Base-by-base conservation (phyloP, 306 rosid species). In the Lithocarpus polystachyus region DNA sequence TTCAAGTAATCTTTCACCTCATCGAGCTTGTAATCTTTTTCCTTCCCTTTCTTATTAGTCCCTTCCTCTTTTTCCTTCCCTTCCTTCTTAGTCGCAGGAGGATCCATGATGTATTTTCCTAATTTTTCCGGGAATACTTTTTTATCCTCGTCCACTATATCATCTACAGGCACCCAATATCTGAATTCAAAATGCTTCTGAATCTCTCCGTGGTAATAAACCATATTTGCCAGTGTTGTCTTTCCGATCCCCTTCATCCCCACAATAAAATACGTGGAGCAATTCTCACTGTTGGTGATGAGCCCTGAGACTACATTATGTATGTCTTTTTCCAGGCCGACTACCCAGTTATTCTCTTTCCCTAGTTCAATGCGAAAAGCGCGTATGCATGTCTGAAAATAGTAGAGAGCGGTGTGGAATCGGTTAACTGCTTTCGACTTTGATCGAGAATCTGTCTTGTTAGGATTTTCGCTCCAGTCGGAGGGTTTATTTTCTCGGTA, bases 241-340 rank as follows among this genome's bases (percentile, higher is more conserved):
- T 80, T 80, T 5, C 75, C 83, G 0, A 75, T 28, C 5, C 84
- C 80, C 40, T 29, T 57, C 71, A 68, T 75, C 13, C 84, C 80
- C 60, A 57, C 22, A 75, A 81, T 28, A 24, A 75, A 15, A 56
- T 74, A 0, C 4, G 20, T 4, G 9, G 68, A 40, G 1, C 0
- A 1, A 0, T 26, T 6, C 1, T 17, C 31, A 4, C 2, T 53
- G 23, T 68, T 24, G 10, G 0, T 1, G 2, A 56, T 74, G n/a
- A 68, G 13, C 0, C 5, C 12, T 10, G 29, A 15, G 20, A 80
- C 79, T 35, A 80, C 14, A 10, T 80, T 2, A 20, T 40, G 40
- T 12, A 75, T 8, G 22, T 80, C 45, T 28, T 74, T 64, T 7
- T 68, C 72, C 24, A 80, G 3, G 15, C 80, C 84, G 14, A 80